A percentile compares a stretch with the other conserved stretches of the same genome.
These are phyloP conservation scores for Globisporangium acanthophoron DNA, from an alignment of 352 stramenopile species.

Conservation along the genomic window DNA sequence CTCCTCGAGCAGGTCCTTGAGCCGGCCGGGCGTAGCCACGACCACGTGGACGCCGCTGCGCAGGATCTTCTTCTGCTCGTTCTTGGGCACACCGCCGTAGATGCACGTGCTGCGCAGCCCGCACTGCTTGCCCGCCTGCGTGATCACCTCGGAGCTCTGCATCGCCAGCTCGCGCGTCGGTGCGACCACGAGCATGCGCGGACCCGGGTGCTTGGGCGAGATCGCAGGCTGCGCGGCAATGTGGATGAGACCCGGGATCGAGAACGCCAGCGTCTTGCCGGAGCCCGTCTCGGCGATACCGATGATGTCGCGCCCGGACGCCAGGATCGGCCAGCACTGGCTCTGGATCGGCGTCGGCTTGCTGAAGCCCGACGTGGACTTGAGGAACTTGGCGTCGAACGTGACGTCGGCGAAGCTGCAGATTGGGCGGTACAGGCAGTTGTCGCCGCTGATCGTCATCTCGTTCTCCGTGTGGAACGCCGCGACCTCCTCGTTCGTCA, in stretches of 20 bases:
- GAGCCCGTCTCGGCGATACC: constrained; percentile 92
- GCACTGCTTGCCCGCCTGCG: constrained; percentile 87
- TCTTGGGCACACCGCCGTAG: constrained; percentile 96
- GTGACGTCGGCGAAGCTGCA: constrained; percentile 66
- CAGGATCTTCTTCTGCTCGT: constrained; percentile 88
- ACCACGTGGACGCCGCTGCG: constrained; percentile 88
- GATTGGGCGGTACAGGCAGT: constrained; percentile 85
- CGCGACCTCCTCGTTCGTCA: constrained; percentile 71
- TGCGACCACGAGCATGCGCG: constrained; percentile 91
- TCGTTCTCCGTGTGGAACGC: constrained; percentile 85
- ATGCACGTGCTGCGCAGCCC: constrained; percentile 88
- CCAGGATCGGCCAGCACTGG: constrained; percentile 93
- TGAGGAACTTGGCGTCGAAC: constrained; percentile 87
- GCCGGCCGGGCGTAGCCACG: constrained; percentile 94
- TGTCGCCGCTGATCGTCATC: constrained; percentile 81
- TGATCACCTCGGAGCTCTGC: constrained; percentile 90
- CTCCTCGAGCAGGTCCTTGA: constrained; percentile 90
- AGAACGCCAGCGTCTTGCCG: constrained; percentile 97
- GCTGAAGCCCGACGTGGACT: constrained; percentile 82
- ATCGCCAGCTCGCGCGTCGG: constrained; percentile 94
- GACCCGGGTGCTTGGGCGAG: constrained; percentile 52
- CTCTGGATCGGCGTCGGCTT: constrained; percentile 97
- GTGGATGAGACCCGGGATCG: constrained; percentile 89
- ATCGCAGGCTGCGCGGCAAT: constrained; percentile 66
- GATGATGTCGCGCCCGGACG: constrained; percentile 85